Base-by-base conservation (phyloP, 176 grass and related monocot genomes). In the Puya raimondii region DNA sequence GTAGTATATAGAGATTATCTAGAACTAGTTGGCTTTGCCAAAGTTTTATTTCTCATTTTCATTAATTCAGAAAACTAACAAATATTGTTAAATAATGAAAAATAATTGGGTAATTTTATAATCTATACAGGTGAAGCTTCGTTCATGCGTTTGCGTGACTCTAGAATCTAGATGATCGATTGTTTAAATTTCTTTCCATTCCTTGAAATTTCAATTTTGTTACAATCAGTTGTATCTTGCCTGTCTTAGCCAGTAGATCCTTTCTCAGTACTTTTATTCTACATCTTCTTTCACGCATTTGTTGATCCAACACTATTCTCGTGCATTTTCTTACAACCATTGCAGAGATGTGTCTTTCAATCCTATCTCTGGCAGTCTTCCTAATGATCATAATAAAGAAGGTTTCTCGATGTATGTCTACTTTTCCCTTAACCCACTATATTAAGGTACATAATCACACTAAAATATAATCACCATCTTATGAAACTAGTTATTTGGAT, bases 291-390 rank as follows among this genome's bases (percentile, higher is more conserved):
- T 65, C 12, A 33, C 23, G 33, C 22, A 47, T 65, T 14, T 25
- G 13, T 2, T 65, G 23, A 13, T 25, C 23, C 23, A 65, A 65
- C 64, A 26, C 18, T 58, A 16, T 65, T 65, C 21, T 56, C 13
- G 21, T 76, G 12, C 56, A 47, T 48, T 65, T 70, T 80, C 5
- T 50, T 67, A 11, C 75, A 68, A 76, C 66, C 1, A 57, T 66
- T 80, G 12, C 79, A 89, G 87, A 83, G 87, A 89, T 73, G 48
- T 89, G 68, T 85, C 82, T 7, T 77, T 82, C 74, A 89, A 89
- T 52, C 56, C 13, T 63, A 51, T 63, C 3, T 1, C 75, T 73
- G 79, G 68, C 76, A 14, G 0, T 63, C 79, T 75, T 78, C 67
- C 59, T 73, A 23, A 21, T 72, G 23, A 76, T 63, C 33, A 42